phyloP scores from a whole-genome alignment of 1,139 yeast genomes.

The Pneumocystis carinii region DNA sequence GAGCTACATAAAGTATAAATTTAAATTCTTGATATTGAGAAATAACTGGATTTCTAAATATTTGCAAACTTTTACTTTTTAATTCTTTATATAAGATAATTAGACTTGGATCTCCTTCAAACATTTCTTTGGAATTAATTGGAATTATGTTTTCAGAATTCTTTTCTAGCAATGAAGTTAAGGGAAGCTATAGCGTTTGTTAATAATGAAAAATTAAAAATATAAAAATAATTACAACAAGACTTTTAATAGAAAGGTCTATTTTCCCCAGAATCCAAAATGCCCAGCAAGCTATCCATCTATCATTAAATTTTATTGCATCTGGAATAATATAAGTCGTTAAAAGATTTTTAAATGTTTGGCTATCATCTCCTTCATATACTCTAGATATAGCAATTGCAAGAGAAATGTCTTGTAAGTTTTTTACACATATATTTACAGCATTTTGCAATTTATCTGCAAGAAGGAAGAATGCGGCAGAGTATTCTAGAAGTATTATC shows the following conservation, averaged over 20 bases:
- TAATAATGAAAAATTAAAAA: slow-evolving; percentile 16
- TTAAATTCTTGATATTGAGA: slow-evolving; percentile 40
- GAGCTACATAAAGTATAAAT: slow-evolving; percentile 46
- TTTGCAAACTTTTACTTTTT: slow-evolving; percentile 35
- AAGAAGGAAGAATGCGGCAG: slow-evolving; percentile 79
- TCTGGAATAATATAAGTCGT: slow-evolving; percentile 38
- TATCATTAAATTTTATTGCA: slow-evolving; percentile 49
- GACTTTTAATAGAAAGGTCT: slow-evolving; percentile 45
- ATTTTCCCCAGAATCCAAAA: slow-evolving; percentile 50
- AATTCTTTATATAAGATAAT: slow-evolving; percentile 49
- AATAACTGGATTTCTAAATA: slow-evolving; percentile 31
- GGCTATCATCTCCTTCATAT: slow-evolving; percentile 43
- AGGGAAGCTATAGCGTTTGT: slow-evolving; percentile 17
- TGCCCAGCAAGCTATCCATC: slow-evolving; percentile 76
- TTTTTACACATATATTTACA: slow-evolving; percentile 53
- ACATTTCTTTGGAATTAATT: slow-evolving; percentile 23
- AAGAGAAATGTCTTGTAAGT: slow-evolving; percentile 50
- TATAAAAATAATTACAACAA: slow-evolving; percentile 27
- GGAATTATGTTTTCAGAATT: slow-evolving; percentile 19
- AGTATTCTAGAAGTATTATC: slow-evolving; percentile 36
- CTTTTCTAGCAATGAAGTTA: slow-evolving; percentile 14
- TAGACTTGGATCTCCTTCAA: slow-evolving; percentile 72
- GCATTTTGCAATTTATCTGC: slow-evolving; percentile 67
- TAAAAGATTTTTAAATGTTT: slow-evolving; percentile 37
- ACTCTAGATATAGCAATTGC: slow-evolving; percentile 73